A percentile compares a stretch with the other conserved stretches of the same genome.
These are phyloP conservation scores for Cladosporium sp. DNA, from an alignment of 2,329 filamentous ascomycete species.

Conservation along the genomic window DNA sequence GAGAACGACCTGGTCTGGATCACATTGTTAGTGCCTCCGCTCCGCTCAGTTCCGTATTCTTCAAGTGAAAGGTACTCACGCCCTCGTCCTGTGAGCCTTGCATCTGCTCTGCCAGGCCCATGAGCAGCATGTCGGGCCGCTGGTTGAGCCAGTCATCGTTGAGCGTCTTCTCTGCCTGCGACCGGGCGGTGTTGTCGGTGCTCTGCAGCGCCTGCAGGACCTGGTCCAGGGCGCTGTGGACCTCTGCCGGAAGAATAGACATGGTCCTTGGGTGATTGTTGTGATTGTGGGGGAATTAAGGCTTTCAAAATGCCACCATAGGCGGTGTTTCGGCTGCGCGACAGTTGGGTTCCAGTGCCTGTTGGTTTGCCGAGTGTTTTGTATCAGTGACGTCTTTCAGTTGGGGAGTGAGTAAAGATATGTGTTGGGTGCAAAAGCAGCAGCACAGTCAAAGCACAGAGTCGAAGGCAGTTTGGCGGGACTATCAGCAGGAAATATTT, in stretches of 20 bases:
- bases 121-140: conserved; percentile 83
- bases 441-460: not conserved
- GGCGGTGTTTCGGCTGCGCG: not conserved
- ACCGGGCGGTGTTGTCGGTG: conserved; percentile 81
- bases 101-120: conserved; percentile 93
- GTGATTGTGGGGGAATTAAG: conserved; percentile 19
- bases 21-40: conserved; percentile 14
- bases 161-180: conserved; percentile 85
- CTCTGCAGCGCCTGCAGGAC: conserved; percentile 87
- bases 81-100: conserved; percentile 72
- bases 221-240: conserved; percentile 81
- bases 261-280: conserved; percentile 27
- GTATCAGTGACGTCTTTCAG: not conserved
- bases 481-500: conserved; percentile 1
- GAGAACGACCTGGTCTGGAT: conserved; percentile 84
- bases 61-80: conserved; percentile 54
- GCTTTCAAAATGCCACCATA: conserved; percentile 11
- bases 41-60: not conserved
- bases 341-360: not conserved
- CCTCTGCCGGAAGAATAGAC: conserved; percentile 80
- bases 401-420: not conserved
- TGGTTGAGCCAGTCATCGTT: conserved; percentile 84
- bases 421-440: not conserved
- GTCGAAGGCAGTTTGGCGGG: not conserved
- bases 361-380: not conserved